Evolutionary conservation across 1,284 basidiomycete genomes (phyloP).

Genomic region (Papiliotrema laurentii): DNA sequence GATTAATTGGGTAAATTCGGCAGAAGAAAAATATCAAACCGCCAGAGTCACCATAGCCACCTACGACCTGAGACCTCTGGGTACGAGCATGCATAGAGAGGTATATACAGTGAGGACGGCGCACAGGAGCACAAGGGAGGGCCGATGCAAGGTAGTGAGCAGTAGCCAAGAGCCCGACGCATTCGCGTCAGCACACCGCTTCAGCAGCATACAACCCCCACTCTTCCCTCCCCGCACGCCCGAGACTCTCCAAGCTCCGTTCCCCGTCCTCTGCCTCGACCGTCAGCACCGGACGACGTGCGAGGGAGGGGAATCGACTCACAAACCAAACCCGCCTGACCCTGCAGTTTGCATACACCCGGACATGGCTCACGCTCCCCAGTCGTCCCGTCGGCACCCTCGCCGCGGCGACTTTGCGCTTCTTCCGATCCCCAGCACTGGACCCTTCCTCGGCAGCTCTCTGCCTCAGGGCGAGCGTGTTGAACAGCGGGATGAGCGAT

Average conservation of each 20-base stretch:
- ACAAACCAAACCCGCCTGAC: slow-evolving; percentile 71
- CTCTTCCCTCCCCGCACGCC: slow-evolving; percentile 19
- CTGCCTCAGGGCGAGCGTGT: slow-evolving; percentile 38
- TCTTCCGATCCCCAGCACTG: too few species aligned
- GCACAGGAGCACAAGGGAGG: neutral
- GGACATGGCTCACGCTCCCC: slow-evolving; percentile 64
- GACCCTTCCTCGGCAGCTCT: slow-evolving; percentile 3
- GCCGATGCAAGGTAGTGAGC: neutral
- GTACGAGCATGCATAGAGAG: neutral
- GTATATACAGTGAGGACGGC: neutral
- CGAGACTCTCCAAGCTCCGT: slow-evolving; percentile 28
- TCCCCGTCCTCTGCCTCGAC: slow-evolving; percentile 42
- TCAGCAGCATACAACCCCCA: slow-evolving; percentile 29
- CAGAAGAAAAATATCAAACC: neutral
- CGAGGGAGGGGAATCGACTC: slow-evolving; percentile 9
- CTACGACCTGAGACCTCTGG: too few species aligned
- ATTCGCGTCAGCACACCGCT: neutral
- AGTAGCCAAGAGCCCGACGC: neutral
- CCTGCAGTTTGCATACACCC: slow-evolving; percentile 75
- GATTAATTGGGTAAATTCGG: neutral
- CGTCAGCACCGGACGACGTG: neutral
- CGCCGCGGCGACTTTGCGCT: slow-evolving; percentile 7
- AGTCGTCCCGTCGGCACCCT: slow-evolving; percentile 58
- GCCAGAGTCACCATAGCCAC: neutral
- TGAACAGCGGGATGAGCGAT: slow-evolving; percentile 61